These are phyloP conservation scores for Eremomyces bilateralis DNA, from an alignment of 495 filamentous ascomycete species.

Conservation along the genomic window DNA sequence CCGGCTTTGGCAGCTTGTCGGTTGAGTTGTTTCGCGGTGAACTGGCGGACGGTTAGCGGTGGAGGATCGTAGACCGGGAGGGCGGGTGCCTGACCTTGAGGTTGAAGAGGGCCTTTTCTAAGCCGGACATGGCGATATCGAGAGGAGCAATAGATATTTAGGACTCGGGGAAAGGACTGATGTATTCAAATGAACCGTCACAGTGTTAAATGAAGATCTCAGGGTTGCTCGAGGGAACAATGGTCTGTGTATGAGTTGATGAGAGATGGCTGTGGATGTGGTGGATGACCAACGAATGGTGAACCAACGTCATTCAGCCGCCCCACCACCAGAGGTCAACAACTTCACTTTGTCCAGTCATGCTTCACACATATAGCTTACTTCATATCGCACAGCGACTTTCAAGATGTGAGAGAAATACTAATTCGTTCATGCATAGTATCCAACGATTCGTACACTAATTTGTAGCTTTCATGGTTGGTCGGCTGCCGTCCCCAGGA, in stretches of 20 bases:
- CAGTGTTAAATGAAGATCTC: too few species aligned
- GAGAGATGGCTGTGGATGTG: too few species aligned
- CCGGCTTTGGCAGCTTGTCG: conserved; percentile 60
- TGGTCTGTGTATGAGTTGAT: too few species aligned
- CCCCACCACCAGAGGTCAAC: neutral
- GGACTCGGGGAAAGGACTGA: too few species aligned
- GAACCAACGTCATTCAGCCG: neutral
- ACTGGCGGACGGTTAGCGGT: conserved; percentile 24
- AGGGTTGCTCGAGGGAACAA: too few species aligned
- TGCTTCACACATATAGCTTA: neutral
- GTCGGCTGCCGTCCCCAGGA: neutral
- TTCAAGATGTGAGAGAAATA: too few species aligned
- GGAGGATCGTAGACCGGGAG: conserved; percentile 3
- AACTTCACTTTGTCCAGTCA: neutral
- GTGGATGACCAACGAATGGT: neutral
- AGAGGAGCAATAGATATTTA: too few species aligned
- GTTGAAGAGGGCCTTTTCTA: conserved; percentile 45
- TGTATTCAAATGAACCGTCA: too few species aligned
- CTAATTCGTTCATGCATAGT: neutral
- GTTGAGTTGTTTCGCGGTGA: conserved; percentile 67
- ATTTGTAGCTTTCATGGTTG: neutral
- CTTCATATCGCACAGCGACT: neutral
- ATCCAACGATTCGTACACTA: neutral
- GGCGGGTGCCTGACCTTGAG: conserved; percentile 26
- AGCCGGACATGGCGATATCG: conserved; percentile 41